Evolutionary conservation across 768 basidiomycete species (phyloP), one percentile per base, ranked within the genome.

Genomic region (Mrakia gelida): DNA sequence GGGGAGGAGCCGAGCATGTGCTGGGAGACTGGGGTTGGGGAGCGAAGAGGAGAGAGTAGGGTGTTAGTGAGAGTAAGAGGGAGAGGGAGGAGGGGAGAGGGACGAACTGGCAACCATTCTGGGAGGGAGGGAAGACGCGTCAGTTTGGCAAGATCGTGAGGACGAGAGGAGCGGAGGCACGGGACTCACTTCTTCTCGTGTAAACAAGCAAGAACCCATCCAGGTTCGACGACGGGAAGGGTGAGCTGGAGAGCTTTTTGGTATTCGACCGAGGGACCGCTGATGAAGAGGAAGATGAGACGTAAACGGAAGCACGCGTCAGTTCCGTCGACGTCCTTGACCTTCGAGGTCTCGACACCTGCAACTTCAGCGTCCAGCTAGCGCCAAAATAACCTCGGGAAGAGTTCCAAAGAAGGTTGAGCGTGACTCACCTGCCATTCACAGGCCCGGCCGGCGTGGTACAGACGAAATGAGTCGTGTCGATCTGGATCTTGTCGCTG

Each of bases 381-480:
- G 38, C 8, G 38, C 38, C 38, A 3, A 8, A 38, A 8, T 3
- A 38, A 38, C 3, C 38, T 38, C 8, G 38, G 8, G 38, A 38
- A 8, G 4, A 38, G 38, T 8, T 38, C 8, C 38, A 38, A 38
- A 3, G 38, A 38, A 38, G 38, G 38, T 38, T 8, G 8, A 3
- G 45, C 4, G 28, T 3, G 28, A 75, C 45, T 70, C 56, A 34
- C 77, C 56, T 71, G 5, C 61, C 45, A 38, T 67, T 71, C 0
- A 90, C 88, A 0, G 89, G 90, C 15, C 89, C 88, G 2, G 83
- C 91, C 3, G 95, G 94, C 0, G 92, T 94, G 26, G 94, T 96
- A 83, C 95, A 96, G 61, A 98, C 95, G 81, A 97, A 99, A 84
- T 99, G 96, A 0, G 95, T 98, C 15, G 96, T 98, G 83, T 99